Conservation (phyloP, 164 flowering plant genomes). For the Sedum album region DNA sequence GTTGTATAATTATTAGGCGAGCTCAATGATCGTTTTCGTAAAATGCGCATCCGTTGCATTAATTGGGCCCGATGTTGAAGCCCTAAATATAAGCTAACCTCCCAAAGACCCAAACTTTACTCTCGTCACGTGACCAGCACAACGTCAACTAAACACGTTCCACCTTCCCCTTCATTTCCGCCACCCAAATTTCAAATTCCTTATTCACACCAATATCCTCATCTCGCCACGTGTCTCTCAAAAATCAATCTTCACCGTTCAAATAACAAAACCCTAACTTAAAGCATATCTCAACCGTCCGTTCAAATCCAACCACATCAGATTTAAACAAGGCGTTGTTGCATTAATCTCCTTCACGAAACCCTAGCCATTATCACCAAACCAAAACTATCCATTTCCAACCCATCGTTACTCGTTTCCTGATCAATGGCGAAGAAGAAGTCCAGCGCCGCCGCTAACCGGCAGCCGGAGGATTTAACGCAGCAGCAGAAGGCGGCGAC, state of each 20-base stretch:
- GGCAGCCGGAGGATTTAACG: constrained; percentile 9
- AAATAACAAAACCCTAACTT: neutral
- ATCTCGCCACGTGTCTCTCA: neutral
- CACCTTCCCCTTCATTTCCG: neutral
- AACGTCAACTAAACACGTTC: neutral
- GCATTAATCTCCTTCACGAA: neutral
- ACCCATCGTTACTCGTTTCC: neutral
- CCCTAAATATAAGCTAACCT: neutral
- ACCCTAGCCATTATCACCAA: neutral
- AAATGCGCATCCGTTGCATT: too few relatives aligned
- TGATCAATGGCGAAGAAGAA: constrained; percentile 46
- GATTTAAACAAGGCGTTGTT: neutral
- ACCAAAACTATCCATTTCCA: neutral
- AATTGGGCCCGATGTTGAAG: too few relatives aligned
- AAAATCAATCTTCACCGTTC: neutral
- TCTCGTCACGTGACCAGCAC: too few relatives aligned
- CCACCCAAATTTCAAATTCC: neutral
- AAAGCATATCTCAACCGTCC: neutral
- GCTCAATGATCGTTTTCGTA: too few relatives aligned
- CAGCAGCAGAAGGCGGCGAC: neutral
- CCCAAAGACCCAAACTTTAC: too few relatives aligned
- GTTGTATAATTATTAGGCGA: too few relatives aligned
- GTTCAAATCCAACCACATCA: neutral
- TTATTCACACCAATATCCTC: neutral
- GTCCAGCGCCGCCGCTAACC: constrained; percentile 11